phyloP scores from a whole-genome alignment of 192 early-diverging fungal genomes.

The Backusella parvicylindrica region DNA sequence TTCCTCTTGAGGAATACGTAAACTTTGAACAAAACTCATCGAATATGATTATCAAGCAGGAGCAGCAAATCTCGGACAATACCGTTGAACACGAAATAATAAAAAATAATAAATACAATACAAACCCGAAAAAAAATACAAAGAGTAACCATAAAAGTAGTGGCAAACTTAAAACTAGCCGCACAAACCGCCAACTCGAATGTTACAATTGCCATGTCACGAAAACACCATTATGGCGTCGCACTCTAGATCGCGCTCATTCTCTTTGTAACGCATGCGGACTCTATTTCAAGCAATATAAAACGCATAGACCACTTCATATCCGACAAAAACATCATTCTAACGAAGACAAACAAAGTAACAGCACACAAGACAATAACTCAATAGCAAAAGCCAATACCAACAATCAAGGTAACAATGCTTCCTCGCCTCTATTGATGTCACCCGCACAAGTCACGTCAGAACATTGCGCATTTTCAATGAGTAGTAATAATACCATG shows the following conservation, averaged over 20 bases:
- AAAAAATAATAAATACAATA: constrained; percentile 5
- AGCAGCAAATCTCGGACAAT: neutral
- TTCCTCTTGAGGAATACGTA: neutral
- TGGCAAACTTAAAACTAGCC: constrained; percentile 17
- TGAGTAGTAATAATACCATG: neutral
- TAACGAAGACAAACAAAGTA: constrained; percentile 5
- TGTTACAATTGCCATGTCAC: constrained; percentile 78
- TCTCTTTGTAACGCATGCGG: constrained; percentile 97
- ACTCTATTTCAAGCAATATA: constrained; percentile 92
- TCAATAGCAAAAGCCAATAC: neutral
- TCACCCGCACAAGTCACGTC: neutral
- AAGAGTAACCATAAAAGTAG: constrained; percentile 5
- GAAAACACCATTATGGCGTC: constrained; percentile 90
- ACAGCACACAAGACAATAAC: neutral
- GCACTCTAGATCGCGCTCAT: constrained; percentile 69
- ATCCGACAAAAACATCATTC: constrained; percentile 28
- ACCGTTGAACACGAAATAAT: neutral
- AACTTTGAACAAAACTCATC: neutral
- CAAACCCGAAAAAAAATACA: constrained; percentile 3
- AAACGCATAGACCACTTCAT: constrained; percentile 68
- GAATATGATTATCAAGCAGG: neutral
- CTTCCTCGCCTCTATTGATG: neutral
- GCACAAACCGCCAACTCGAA: constrained; percentile 37
- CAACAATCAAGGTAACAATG: neutral
- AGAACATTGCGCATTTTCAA: neutral